Percentiles rank a stretch among this genome's conserved stretches.
These are phyloP conservation scores for Hippophae tibetana DNA, from an alignment of 306 rosid genomes.

Conservation along the genomic window DNA sequence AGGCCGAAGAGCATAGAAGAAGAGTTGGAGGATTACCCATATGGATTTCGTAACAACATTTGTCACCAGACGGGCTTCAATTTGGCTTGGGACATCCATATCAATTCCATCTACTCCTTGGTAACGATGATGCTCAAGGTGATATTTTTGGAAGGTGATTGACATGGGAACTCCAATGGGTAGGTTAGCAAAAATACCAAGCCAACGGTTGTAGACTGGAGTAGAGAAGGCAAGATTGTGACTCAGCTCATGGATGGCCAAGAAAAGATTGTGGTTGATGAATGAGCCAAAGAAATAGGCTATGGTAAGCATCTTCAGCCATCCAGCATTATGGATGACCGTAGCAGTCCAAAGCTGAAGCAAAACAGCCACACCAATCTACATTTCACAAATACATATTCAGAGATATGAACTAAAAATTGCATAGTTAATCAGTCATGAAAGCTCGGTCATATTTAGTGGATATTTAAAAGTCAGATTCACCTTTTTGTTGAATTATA, in stretches of 20 bases:
- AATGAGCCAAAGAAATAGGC: conserved; percentile 92
- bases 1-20: conserved; percentile 81
- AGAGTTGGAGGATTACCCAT: conserved; percentile 81
- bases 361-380: conserved; percentile 60
- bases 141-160: conserved; percentile 90
- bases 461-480: too few species aligned
- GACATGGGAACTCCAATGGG: conserved; percentile 95
- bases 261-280: conserved; percentile 89
- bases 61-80: conserved; percentile 62
- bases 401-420: conserved; percentile 11
- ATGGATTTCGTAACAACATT: conserved; percentile 44
- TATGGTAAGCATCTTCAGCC: conserved; percentile 65
- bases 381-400: conserved; percentile 24
- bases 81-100: conserved; percentile 78
- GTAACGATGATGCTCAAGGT: conserved; percentile 85
- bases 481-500: too few species aligned
- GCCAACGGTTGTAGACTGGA: conserved; percentile 71
- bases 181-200: conserved; percentile 86
- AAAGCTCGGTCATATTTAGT: too few species aligned
- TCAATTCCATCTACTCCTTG: conserved; percentile 93
- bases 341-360: conserved; percentile 79
- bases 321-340: conserved; percentile 47
- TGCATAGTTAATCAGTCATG: neutral
- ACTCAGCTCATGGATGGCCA: conserved; percentile 92
- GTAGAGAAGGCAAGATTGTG: conserved; percentile 93